Percentiles rank a stretch among this genome's conserved stretches.
Conservation (phyloP, 768 basidiomycete species). For the Russula olivacea region DNA sequence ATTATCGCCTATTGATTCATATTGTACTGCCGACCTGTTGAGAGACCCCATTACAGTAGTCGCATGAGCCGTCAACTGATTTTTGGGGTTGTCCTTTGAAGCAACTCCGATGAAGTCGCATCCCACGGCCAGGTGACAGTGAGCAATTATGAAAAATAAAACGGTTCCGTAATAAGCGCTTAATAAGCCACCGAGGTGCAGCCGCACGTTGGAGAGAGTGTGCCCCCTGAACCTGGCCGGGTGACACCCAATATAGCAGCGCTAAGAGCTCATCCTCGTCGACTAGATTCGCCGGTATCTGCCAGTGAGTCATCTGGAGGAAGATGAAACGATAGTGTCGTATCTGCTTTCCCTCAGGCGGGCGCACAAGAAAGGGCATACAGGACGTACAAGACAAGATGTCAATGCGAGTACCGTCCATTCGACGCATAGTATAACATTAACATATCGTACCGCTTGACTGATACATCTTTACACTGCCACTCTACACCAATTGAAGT, state of each 20-base stretch:
- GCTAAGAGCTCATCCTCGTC: too few relatives aligned
- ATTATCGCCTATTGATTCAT: background rate
- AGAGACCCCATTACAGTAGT: background rate
- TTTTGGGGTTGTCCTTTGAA: background rate
- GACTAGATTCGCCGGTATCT: too few relatives aligned
- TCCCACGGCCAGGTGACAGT: background rate
- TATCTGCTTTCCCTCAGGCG: background rate
- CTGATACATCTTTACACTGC: background rate
- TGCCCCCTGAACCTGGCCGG: background rate
- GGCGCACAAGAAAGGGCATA: too few relatives aligned
- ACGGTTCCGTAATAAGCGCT: too few relatives aligned
- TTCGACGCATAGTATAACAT: background rate
- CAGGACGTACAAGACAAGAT: background rate
- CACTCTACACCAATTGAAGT: background rate
- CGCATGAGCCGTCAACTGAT: background rate
- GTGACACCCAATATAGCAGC: background rate
- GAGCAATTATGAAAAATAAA: background rate
- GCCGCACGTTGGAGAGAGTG: background rate
- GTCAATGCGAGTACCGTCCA: background rate
- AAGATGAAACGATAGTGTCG: too few relatives aligned
- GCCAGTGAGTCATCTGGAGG: too few relatives aligned
- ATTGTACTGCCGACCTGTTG: background rate
- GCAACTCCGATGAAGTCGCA: background rate
- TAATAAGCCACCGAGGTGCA: background rate
- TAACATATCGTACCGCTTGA: background rate